Conservation (phyloP, 257 asterid species). For the Anisodus tanguticus region DNA sequence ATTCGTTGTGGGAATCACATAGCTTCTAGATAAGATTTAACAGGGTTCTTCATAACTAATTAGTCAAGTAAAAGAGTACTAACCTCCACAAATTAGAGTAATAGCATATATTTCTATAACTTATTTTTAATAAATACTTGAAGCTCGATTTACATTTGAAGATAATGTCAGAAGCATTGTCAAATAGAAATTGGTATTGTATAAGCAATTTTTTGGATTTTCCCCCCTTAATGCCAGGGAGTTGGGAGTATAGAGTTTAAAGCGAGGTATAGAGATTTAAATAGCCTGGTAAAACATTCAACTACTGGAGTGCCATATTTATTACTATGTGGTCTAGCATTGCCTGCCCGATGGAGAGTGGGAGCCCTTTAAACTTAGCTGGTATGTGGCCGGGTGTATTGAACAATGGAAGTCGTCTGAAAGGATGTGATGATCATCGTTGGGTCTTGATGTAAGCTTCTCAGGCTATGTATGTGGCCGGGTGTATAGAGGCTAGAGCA, state of each 20-base stretch:
- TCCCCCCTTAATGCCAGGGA: neutral
- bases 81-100: neutral
- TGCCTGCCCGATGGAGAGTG: neutral
- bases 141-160: neutral
- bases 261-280: neutral
- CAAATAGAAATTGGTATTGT: neutral
- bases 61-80: neutral
- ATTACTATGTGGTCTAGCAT: neutral
- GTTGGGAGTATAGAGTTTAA: neutral
- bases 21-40: conserved; percentile 16
- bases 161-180: neutral
- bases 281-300: conserved; percentile 3
- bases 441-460: neutral
- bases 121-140: neutral
- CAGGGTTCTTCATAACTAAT: neutral
- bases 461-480: neutral
- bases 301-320: neutral
- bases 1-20: neutral
- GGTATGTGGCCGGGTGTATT: neutral
- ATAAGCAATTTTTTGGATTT: neutral
- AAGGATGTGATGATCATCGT: neutral
- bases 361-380: neutral
- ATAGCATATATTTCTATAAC: neutral
- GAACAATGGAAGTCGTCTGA: neutral
- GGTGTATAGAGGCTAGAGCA: too few relatives aligned